Base-by-base conservation (phyloP, 1,139 yeast species). In the Meyerozyma athensensis region DNA sequence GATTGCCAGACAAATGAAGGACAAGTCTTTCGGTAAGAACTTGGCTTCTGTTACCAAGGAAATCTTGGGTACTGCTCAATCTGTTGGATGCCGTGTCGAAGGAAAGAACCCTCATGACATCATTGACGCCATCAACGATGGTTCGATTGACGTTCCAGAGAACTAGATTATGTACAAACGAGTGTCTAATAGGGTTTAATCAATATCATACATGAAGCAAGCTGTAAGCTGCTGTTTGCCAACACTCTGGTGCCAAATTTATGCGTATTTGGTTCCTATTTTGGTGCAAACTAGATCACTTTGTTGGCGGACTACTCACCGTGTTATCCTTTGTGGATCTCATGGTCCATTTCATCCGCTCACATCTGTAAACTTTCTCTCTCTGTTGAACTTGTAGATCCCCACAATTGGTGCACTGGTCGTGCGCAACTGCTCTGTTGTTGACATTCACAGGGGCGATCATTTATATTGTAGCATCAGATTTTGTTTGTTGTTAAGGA, bases 91-190 rank as follows among this genome's bases (percentile, higher is more conserved):
- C 80, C 89, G 96, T 78, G 97, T 92, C 68, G 92, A 90, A 74
- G 95, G 92, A 77, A 90, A 92, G 83, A 92, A 92, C 82, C 97
- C 99, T 60, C 98, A 92, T 72, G 97, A 86, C 72, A 84, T 92
- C 77, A 89, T 89, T 65, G 97, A 89, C 60, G 96, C 92, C 72
- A 90, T 90, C 72, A 81, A 90, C 77, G 92, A 85, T 73, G 98
- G 98, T 76, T 96, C 87, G 74, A 82, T 90, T 65, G 97, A 90
- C 75, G 86, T 83, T 68, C 90, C 90, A 78, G 90, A 81, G 74
- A 82, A 83, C 81, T 83, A 80, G 77, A 60, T 58, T 58, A 56
- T 60, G 63, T 60, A 59, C 54, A 59, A 56, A 58, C 47, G 35
- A 53, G 61, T 58, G 61, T 28, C 54, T 54, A 56, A 57, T 61